These are phyloP conservation scores for Oryza brachyantha DNA, from an alignment of 176 grass and related monocot genomes.

Conservation along the genomic window DNA sequence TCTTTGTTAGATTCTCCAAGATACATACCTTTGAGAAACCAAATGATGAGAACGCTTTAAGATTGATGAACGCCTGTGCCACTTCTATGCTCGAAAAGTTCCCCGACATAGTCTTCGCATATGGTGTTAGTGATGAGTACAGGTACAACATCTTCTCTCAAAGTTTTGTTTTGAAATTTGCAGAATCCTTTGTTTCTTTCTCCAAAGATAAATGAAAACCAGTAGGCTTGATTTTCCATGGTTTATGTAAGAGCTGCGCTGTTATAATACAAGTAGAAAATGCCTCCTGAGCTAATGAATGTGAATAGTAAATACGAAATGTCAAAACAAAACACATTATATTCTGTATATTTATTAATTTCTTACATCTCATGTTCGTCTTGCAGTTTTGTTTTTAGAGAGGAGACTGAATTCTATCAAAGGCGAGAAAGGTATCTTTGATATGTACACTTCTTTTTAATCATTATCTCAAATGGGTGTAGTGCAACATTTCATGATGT, in stretches of 20 bases:
- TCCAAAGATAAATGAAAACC: background rate
- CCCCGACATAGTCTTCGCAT: conserved; percentile 82
- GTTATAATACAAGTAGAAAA: background rate
- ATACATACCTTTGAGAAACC: conserved; percentile 74
- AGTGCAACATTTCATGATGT: background rate
- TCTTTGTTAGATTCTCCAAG: conserved; percentile 65
- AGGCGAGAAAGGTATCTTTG: conserved; percentile 55
- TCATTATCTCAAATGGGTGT: background rate
- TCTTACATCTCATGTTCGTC: conserved; percentile 24
- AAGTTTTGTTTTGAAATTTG: conserved; percentile 2
- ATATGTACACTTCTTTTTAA: conserved; percentile 1
- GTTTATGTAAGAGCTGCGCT: background rate
- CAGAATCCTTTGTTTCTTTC: background rate
- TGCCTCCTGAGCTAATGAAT: background rate
- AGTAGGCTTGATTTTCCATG: background rate
- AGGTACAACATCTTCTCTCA: conserved; percentile 40
- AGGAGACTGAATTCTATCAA: conserved; percentile 73
- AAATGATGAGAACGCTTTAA: conserved; percentile 65
- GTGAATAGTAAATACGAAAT: background rate
- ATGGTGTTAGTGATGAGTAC: conserved; percentile 94
- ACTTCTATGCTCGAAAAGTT: conserved; percentile 70
- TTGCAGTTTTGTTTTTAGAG: conserved; percentile 80
- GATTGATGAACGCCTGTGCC: conserved; percentile 72
- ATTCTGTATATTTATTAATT: background rate
- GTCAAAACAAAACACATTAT: background rate